Evolutionary conservation across 2,329 filamentous ascomycete genomes (phyloP).

Genomic region (Fusarium verticillioides): DNA sequence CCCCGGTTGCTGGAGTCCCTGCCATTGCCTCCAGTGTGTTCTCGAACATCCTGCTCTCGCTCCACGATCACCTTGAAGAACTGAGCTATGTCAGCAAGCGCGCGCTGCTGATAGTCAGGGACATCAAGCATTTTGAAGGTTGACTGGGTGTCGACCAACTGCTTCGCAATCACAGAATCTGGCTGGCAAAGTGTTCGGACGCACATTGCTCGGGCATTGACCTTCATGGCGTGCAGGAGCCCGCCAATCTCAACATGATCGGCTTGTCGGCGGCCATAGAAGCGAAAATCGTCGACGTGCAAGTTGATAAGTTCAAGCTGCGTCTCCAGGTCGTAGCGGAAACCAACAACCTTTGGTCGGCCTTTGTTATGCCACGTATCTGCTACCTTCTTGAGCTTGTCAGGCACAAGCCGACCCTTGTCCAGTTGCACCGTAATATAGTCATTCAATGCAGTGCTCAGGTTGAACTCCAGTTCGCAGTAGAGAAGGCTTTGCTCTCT

Average conservation of each 20-base stretch:
- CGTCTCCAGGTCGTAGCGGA: slow-evolving; percentile 69
- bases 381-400: slow-evolving; percentile 62
- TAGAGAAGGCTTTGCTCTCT: slow-evolving; percentile 69
- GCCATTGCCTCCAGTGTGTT: slow-evolving; percentile 32
- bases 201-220: slow-evolving; percentile 63
- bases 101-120: slow-evolving; percentile 55
- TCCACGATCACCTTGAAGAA: slow-evolving; percentile 67
- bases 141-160: slow-evolving; percentile 64
- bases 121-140: slow-evolving; percentile 62
- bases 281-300: slow-evolving; percentile 64
- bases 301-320: slow-evolving; percentile 65
- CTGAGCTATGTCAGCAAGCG: slow-evolving; percentile 61
- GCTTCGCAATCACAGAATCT: slow-evolving; percentile 67
- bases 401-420: slow-evolving; percentile 63
- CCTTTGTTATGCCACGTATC: slow-evolving; percentile 64
- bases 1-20: slow-evolving; percentile 8
- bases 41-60: slow-evolving; percentile 52
- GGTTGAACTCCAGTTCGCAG: slow-evolving; percentile 67
- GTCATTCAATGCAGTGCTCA: slow-evolving; percentile 62
- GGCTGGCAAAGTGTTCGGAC: slow-evolving; percentile 68
- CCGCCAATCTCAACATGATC: slow-evolving; percentile 57
- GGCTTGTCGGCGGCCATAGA: slow-evolving; percentile 61
- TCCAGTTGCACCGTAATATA: slow-evolving; percentile 66
- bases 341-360: slow-evolving; percentile 65
- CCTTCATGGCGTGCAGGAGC: slow-evolving; percentile 63